phyloP scores from a whole-genome alignment of 2,329 filamentous ascomycete genomes.

The Colletotrichum sp. region DNA sequence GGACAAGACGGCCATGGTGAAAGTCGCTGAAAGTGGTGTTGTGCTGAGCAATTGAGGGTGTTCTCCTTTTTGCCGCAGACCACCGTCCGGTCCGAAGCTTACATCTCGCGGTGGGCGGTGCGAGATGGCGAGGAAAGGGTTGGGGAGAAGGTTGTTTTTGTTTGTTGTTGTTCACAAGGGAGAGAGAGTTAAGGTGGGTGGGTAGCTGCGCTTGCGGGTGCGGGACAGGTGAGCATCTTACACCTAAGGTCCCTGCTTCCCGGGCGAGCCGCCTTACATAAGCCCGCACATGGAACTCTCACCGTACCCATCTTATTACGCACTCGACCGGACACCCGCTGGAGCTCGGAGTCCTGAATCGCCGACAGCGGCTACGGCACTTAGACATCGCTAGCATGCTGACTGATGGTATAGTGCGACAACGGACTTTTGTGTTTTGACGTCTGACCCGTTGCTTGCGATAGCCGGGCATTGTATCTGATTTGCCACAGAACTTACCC shows the following conservation, averaged over 20 bases:
- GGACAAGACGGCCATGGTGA: slow-evolving; percentile 33
- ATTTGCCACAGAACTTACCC: neutral
- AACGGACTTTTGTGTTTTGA: neutral
- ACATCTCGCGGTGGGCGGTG: slow-evolving; percentile 11
- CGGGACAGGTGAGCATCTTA: slow-evolving; percentile 17
- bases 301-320: neutral
- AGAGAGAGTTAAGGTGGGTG: neutral
- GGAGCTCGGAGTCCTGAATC: neutral
- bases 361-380: neutral
- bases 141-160: neutral
- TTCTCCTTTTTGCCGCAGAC: slow-evolving; percentile 13
- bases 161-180: slow-evolving; percentile 20
- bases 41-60: slow-evolving; percentile 1
- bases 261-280: slow-evolving; percentile 12
- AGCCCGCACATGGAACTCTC: neutral
- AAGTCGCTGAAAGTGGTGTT: neutral
- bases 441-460: neutral
- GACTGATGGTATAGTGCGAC: neutral
- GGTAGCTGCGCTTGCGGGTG: slow-evolving; percentile 7
- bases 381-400: neutral
- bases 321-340: neutral
- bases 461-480: neutral
- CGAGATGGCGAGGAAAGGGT: neutral
- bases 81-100: slow-evolving; percentile 5
- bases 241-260: slow-evolving; percentile 3